Percentiles rank a stretch among this genome's conserved stretches.
These are phyloP conservation scores for Penicillium sp. DNA, from an alignment of 2,329 filamentous ascomycete genomes.

Conservation along the genomic window DNA sequence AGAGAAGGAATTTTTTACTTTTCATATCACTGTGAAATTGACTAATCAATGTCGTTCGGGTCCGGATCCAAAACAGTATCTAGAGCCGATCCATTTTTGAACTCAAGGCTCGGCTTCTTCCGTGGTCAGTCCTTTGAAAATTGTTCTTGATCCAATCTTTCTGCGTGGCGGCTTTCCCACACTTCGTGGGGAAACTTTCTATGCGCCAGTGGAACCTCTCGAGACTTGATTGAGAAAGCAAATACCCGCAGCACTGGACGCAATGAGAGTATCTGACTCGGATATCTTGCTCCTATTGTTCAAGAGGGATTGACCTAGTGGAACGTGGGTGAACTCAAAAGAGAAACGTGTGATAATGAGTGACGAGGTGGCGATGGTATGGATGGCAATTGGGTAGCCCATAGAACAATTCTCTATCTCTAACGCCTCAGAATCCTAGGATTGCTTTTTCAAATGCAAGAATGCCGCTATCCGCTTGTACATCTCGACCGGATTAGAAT, in stretches of 20 bases:
- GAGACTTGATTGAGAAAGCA: too few species aligned
- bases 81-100: background rate
- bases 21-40: background rate
- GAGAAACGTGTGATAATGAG: too few species aligned
- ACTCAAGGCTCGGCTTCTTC: background rate
- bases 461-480: slow-evolving; percentile 19
- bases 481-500: slow-evolving; percentile 28
- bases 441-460: slow-evolving; percentile 16
- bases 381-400: background rate
- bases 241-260: too few species aligned
- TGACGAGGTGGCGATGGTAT: background rate
- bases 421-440: slow-evolving; percentile 20
- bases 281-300: too few species aligned
- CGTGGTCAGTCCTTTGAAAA: background rate
- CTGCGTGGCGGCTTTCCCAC: too few species aligned
- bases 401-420: background rate
- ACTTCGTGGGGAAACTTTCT: too few species aligned
- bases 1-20: background rate
- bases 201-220: too few species aligned
- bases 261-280: too few species aligned
- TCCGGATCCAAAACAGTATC: background rate
- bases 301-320: too few species aligned
- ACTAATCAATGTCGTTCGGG: background rate
- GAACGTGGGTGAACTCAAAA: too few species aligned
- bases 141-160: background rate